Evolutionary conservation across 116 monocot genomes (phyloP), one percentile per base, ranked within the genome.

Genomic region (Posidonia oceanica): DNA sequence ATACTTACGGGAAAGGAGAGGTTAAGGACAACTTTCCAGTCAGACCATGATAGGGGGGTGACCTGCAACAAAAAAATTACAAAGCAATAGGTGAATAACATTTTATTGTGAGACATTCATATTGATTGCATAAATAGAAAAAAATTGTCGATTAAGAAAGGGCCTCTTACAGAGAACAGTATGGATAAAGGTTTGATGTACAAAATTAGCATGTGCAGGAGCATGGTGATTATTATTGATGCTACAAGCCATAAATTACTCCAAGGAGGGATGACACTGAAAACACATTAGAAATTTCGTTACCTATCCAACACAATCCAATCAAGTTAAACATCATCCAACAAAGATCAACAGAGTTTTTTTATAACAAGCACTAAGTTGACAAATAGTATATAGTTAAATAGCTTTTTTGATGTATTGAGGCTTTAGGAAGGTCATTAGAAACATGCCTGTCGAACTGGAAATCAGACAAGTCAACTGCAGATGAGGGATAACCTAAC

Each of bases 1-100:
- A 62, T 76, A 82, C 93, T 83, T 66, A 98, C 97, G 74, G 97
- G 97, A 78, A 98, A 89, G 21, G 97, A 98, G 73, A 98, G 87
- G 70, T 84, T 90, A 15, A 98, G 69, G 55, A 98, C 82, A 61
- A 85, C 72, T 41, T 72, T 82, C 97, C 97, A 98, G 7, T 98
- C 93, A 69, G 87, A 75, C 89, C 86, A 93, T 60, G 97, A 87
- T 62, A 98, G 72, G 66, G 97, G 97, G 75, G 93, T 81, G 29
- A 98, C 97, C 93, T 98, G 85, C 67, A 84, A 64, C 7, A 78
- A 39, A 76, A 63, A 44, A 44, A 15, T 39, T 58, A 48, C 59
- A 71, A 12, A 58, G 58, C 12, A 58, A 21, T 52, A 29, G 17
- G 7, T 52, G 53, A 40, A 5, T 22, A 40, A 68, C 52, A 20